Evolutionary conservation across 176 grass and related monocot genomes (phyloP).

Genomic region (Juncus effusus): DNA sequence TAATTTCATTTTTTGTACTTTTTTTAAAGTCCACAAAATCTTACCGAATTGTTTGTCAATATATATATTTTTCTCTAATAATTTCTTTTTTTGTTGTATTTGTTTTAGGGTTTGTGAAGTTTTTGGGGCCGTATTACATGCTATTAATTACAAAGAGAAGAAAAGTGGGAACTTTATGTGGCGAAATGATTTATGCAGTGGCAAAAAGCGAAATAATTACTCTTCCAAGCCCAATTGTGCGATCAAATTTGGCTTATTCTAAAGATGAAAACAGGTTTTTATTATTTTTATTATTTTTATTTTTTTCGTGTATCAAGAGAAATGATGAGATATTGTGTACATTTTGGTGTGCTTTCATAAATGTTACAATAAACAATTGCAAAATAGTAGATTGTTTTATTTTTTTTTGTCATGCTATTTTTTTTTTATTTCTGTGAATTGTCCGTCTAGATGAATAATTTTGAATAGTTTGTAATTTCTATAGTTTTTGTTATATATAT

Average conservation of each 20-base stretch:
- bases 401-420: slow-evolving; percentile 9
- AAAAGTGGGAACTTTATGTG: slow-evolving; percentile 82
- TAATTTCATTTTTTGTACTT: too few relatives aligned
- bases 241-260: slow-evolving; percentile 81
- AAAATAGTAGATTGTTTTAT: slow-evolving; percentile 9
- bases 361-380: slow-evolving; percentile 33
- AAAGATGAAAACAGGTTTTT: slow-evolving; percentile 99
- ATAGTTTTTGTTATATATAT: slow-evolving; percentile 19
- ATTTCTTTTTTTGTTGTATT: neutral
- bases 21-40: neutral
- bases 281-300: slow-evolving; percentile 31
- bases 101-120: slow-evolving; percentile 78
- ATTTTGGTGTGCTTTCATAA: slow-evolving; percentile 54
- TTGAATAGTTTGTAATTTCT: slow-evolving; percentile 8
- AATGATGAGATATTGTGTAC: slow-evolving; percentile 43
- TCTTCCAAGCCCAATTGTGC: slow-evolving; percentile 75
- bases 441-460: slow-evolving; percentile 12
- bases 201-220: slow-evolving; percentile 75
- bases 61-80: neutral
- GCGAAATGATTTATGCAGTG: slow-evolving; percentile 75
- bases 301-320: slow-evolving; percentile 37
- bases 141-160: slow-evolving; percentile 87
- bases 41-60: neutral
- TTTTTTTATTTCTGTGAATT: slow-evolving; percentile 5
- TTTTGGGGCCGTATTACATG: slow-evolving; percentile 97